Conservation (phyloP, 805 yeast genomes). For the Brettanomyces custersianus region DNA sequence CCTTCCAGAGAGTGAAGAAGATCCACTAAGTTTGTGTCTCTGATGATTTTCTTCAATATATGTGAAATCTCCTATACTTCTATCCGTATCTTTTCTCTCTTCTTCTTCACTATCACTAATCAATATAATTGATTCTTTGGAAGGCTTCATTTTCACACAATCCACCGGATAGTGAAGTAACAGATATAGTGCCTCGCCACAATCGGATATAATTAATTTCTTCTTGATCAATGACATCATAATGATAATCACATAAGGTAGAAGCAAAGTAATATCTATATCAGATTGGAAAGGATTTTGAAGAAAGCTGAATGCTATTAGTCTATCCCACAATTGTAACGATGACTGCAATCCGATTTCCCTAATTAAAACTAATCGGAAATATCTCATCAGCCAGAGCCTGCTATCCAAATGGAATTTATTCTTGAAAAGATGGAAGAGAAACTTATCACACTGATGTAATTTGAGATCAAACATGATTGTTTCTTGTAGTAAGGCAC, state of each 20-base stretch:
- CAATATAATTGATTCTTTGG: slow-evolving; percentile 2
- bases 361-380: slow-evolving; percentile 36
- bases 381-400: slow-evolving; percentile 47
- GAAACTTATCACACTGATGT: slow-evolving; percentile 42
- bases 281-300: slow-evolving; percentile 6
- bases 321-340: slow-evolving; percentile 40
- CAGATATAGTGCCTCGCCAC: slow-evolving; percentile 40
- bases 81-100: slow-evolving; percentile 1
- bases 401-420: slow-evolving; percentile 40
- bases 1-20: neutral
- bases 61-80: slow-evolving; percentile 9
- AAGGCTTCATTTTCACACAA: neutral
- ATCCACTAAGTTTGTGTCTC: slow-evolving; percentile 1
- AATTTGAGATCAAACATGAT: slow-evolving; percentile 37
- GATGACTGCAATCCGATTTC: slow-evolving; percentile 34
- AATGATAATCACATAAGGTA: slow-evolving; percentile 34
- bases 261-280: slow-evolving; percentile 23
- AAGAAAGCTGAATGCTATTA: slow-evolving; percentile 26
- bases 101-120: slow-evolving; percentile 3
- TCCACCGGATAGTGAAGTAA: slow-evolving; percentile 40
- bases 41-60: slow-evolving; percentile 15
- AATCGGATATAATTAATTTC: slow-evolving; percentile 38
- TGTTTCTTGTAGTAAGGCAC: slow-evolving; percentile 34
- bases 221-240: slow-evolving; percentile 34
- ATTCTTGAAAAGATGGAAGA: slow-evolving; percentile 35